Conservation (phyloP, 768 basidiomycete species). For the Leccinum variicolor region DNA sequence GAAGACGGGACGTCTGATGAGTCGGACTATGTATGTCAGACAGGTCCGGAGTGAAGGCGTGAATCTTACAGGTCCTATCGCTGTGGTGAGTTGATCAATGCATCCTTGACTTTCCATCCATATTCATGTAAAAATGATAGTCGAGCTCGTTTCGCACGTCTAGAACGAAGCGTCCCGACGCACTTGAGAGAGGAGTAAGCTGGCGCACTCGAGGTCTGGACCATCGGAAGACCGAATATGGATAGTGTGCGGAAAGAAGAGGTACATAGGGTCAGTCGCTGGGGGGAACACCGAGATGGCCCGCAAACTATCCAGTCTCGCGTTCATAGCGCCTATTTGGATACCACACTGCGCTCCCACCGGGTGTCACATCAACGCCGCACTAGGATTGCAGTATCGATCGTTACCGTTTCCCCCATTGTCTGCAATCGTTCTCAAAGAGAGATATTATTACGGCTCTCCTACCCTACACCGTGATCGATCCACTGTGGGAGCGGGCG, state of each 20-base stretch:
- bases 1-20: neutral
- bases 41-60: neutral
- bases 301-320: neutral
- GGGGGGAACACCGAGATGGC: neutral
- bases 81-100: neutral
- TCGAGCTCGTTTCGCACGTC: slow-evolving; percentile 2
- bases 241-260: neutral
- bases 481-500: neutral
- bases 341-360: slow-evolving; percentile 4
- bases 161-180: neutral
- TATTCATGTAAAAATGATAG: neutral
- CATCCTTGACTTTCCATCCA: neutral
- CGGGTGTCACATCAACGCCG: slow-evolving; percentile 1
- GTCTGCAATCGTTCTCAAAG: neutral
- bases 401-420: neutral
- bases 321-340: slow-evolving; percentile 16
- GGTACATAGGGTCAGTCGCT: neutral
- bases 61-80: slow-evolving; percentile 8
- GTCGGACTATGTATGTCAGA: neutral
- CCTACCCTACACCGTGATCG: neutral
- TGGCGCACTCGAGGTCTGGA: neutral
- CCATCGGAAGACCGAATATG: neutral
- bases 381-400: slow-evolving; percentile 3
- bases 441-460: neutral
- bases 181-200: neutral